Base-by-base conservation (phyloP, 441 rosid genomes). In the Brassica balearica region DNA sequence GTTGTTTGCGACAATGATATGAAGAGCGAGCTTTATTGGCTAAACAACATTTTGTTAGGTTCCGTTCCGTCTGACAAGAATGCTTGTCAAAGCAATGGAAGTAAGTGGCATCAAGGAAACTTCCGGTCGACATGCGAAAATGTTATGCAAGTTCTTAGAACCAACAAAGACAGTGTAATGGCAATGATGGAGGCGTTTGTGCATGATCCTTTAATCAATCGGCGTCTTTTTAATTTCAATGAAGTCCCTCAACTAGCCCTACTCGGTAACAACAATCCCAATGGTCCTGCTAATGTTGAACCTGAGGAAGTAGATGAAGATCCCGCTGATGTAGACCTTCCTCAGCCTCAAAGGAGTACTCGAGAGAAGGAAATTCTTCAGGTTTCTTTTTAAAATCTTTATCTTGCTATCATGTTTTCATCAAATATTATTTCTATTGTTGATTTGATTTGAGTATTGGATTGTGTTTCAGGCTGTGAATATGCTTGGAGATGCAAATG, bases 181-280 rank as follows among this genome's bases (percentile, higher is more conserved):
- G 99, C 99, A 70, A 97, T 97, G 99, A 97, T 97, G 99, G 99
- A 97, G 96, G 99, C 99, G 23, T 97, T 95, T 87, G 99, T 97
- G 66, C 99, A 97, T 59, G 99, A 97, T 84, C 99, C 99, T 81
- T 97, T 97, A 72, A 97, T 97, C 65, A 95, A 97, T 71, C 95
- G 99, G 99, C 98, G 99, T 80, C 99, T 97, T 71, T 95, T 97
- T 88, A 93, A 92, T 87, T 95, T 92, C 86, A 93, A 91, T 59
- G 98, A 93, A 90, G 97, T 95, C 55, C 99, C 99, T 5, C 98
- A 93, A 87, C 84, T 95, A 88, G 87, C 98, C 1, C 64, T 88
- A 81, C 81, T 92, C 12, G 89, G 84, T 83, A 65, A 87, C 71
- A 91, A 89, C 77, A 89, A 68, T 81, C 53, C 88, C 46, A 92